A percentile compares a stretch with the other conserved stretches of the same genome.
Evolutionary conservation across 225 moss, liverwort and hornwort species (phyloP).

Genomic region (Polytrichum commune): DNA sequence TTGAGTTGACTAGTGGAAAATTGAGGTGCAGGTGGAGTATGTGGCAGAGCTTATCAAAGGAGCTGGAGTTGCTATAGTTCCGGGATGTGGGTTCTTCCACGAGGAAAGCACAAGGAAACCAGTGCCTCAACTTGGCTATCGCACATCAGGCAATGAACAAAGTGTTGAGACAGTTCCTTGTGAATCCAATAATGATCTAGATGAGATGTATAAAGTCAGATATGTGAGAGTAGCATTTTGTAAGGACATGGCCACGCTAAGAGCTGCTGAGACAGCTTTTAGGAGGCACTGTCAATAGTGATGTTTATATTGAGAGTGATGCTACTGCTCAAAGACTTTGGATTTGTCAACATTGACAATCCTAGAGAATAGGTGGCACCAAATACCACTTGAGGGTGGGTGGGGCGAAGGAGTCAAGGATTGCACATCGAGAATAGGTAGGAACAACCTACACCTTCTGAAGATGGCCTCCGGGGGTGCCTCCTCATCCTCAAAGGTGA

Average conservation of each 20-base stretch:
- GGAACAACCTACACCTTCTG: too few relatives aligned
- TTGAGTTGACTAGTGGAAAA: background rate
- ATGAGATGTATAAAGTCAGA: conserved; percentile 27
- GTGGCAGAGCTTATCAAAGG: conserved; percentile 57
- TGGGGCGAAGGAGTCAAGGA: too few relatives aligned
- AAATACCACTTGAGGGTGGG: too few relatives aligned
- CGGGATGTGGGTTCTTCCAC: conserved; percentile 78
- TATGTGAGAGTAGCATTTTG: conserved; percentile 84
- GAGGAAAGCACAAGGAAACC: background rate
- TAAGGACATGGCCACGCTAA: conserved; percentile 67
- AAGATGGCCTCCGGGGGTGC: too few relatives aligned
- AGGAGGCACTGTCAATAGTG: conserved; percentile 22
- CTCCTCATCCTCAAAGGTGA: too few relatives aligned
- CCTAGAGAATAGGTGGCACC: too few relatives aligned
- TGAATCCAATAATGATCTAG: conserved; percentile 1
- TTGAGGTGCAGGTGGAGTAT: conserved; percentile 62
- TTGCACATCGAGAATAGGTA: too few relatives aligned
- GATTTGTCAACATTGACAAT: too few relatives aligned
- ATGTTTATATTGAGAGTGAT: too few relatives aligned
- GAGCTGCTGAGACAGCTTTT: conserved; percentile 49
- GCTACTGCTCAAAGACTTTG: too few relatives aligned
- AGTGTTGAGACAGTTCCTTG: background rate
- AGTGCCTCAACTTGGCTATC: background rate
- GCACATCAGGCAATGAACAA: background rate
- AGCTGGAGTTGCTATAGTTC: conserved; percentile 74